Evolutionary conservation across 2,329 filamentous ascomycete species (phyloP), one percentile per base, ranked within the genome.

Genomic region (Elsinoe perseae): DNA sequence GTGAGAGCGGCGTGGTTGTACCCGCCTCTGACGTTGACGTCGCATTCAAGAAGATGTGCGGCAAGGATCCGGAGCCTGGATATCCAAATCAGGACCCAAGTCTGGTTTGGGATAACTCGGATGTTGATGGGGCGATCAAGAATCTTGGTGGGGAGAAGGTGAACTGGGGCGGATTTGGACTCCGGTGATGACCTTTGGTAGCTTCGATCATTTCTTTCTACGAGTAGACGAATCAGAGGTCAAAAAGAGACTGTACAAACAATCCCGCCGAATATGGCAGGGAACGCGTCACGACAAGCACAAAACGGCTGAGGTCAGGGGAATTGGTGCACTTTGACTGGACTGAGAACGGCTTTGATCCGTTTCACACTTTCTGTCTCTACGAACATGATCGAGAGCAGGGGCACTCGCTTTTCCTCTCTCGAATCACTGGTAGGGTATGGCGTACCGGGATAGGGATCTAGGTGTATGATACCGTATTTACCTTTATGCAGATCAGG

Each of bases 1-100:
- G 90, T 0, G 88, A 95, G 63, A 86, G 80, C 16, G 92, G 93
- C 14, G 89, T 95, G 10, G 89, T 95, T 16, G 87, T 98, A 21
- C 86, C 90, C 60, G 85, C 95, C 73, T 82, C 83, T 56, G 91
- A 97, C 65, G 95, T 97, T 64, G 87, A 95, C 67, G 81, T 71
- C 36, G 74, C 75, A 4, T 69, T 78, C 54, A 71, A 74, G 65
- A 74, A 73, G 53, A 60, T 77, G 23, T 70, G 70, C 5, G 68
- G 70, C 38, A 65, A 70, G 27, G 65, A 68, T 56, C 61, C 63
- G 21, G 58, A 59, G 23, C 38, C 56, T 27, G 43, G 54, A 6
- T 34, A 34, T n/a, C 48, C 48, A 6, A 36, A 52, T 20, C 30
- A 36, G 8, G 53, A 58, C 23, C 53, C 23, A 14, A 56, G 18